A percentile compares a stretch with the other conserved stretches of the same genome.
phyloP scores from a whole-genome alignment of 1,284 basidiomycete species.

The Pseudozyma pruni region DNA sequence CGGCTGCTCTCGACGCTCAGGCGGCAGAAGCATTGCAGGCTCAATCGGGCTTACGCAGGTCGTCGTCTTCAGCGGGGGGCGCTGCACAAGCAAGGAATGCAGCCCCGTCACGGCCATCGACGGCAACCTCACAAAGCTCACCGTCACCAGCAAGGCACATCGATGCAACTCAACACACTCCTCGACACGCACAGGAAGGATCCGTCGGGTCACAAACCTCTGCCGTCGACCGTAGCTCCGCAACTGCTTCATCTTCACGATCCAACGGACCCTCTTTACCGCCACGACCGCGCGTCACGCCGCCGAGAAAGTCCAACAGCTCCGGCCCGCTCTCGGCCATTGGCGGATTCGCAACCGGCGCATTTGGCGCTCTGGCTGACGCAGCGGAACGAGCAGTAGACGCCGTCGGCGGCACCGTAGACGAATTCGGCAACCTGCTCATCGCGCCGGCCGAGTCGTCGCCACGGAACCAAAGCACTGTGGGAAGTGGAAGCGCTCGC shows the following conservation, averaged over 20 bases:
- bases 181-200: background rate
- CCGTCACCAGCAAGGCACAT: background rate
- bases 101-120: background rate
- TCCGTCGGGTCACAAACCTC: conserved; percentile 1
- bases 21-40: conserved; percentile 8
- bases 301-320: conserved; percentile 28
- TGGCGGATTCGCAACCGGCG: conserved; percentile 44
- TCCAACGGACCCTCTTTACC: conserved; percentile 9
- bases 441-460: conserved; percentile 39
- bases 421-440: conserved; percentile 45
- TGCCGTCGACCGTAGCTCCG: background rate
- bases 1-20: conserved; percentile 16
- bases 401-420: conserved; percentile 47
- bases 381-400: conserved; percentile 48
- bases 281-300: conserved; percentile 23
- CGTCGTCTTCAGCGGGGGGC: background rate
- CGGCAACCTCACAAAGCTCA: background rate
- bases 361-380: conserved; percentile 37
- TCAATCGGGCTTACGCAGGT: background rate
- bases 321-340: conserved; percentile 39
- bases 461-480: conserved; percentile 2
- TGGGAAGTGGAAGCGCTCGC: conserved; percentile 2
- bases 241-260: conserved; percentile 2
- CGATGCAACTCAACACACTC: conserved; percentile 1
- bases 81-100: background rate